These are phyloP conservation scores for Magnolia changhungtana DNA, from an alignment of 164 flowering plant species.

Conservation along the genomic window DNA sequence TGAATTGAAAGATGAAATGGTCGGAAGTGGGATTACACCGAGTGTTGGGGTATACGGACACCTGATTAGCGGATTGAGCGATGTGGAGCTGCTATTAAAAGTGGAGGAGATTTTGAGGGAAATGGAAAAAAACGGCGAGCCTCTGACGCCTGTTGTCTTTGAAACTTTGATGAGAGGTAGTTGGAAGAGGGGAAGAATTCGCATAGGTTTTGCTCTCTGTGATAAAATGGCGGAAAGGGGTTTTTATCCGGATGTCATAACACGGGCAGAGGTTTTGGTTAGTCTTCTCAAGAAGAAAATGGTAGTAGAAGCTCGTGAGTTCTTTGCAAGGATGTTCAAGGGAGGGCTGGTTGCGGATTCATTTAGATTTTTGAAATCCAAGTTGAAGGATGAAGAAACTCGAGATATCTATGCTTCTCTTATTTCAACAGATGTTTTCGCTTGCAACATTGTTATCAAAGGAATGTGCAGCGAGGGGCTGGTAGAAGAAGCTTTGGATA, in stretches of 20 bases:
- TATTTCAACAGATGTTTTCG: neutral
- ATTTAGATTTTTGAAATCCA: neutral
- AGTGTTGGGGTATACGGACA: neutral
- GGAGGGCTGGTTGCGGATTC: neutral
- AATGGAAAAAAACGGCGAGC: neutral
- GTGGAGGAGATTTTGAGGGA: neutral
- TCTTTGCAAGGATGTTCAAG: conserved; percentile 1
- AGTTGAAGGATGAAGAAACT: neutral
- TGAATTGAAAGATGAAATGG: neutral
- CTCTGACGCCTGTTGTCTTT: neutral
- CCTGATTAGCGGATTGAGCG: neutral
- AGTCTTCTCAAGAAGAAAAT: neutral
- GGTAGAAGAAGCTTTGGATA: neutral
- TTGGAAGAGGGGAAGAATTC: neutral
- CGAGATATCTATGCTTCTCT: conserved; percentile 3
- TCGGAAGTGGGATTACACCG: neutral
- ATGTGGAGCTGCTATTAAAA: neutral
- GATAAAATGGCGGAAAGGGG: neutral
- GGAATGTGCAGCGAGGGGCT: conserved; percentile 1
- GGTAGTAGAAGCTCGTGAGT: neutral
- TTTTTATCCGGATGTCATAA: neutral
- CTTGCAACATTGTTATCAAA: neutral
- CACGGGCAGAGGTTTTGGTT: neutral
- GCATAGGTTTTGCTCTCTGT: neutral
- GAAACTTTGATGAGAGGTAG: neutral